Evolutionary conservation across 805 yeast genomes (phyloP).

Genomic region (Barnettozyma populi): DNA sequence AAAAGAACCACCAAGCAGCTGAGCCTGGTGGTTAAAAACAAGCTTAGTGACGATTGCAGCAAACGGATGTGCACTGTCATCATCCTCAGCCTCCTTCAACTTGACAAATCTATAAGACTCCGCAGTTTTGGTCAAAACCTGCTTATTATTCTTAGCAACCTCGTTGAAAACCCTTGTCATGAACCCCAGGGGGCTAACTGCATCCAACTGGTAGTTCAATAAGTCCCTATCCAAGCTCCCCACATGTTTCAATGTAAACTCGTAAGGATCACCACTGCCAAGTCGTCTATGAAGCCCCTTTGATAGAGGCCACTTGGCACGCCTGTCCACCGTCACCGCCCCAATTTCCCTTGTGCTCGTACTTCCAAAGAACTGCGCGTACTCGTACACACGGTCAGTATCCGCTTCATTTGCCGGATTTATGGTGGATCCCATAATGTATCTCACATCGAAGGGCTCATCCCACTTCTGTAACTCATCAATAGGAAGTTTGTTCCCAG

Average conservation of each 20-base stretch:
- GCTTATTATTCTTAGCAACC: not conserved
- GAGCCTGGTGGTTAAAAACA: not conserved
- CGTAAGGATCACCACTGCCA: not conserved
- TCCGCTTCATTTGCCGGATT: slow-evolving; percentile 2
- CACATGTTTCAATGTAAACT: slow-evolving; percentile 7
- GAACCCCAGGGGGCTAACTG: not conserved
- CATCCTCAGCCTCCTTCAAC: not conserved
- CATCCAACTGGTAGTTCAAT: slow-evolving; percentile 4
- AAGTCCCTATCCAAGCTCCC: slow-evolving; percentile 6
- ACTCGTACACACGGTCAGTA: not conserved
- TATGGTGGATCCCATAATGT: not conserved
- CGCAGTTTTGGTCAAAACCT: not conserved
- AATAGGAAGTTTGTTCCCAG: slow-evolving; percentile 1
- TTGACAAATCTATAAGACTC: not conserved
- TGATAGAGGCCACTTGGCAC: slow-evolving; percentile 1
- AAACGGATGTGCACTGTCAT: not conserved
- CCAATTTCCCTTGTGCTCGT: slow-evolving; percentile 6
- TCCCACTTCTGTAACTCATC: not conserved
- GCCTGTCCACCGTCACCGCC: slow-evolving; percentile 2
- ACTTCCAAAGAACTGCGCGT: slow-evolving; percentile 9
- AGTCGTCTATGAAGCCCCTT: not conserved
- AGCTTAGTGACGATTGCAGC: not conserved
- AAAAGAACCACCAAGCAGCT: not conserved
- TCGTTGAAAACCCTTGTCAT: not conserved
- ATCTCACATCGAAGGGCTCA: slow-evolving; percentile 1